phyloP scores from a whole-genome alignment of 73 alveolate genomes.

The Paramecium tetraurelia region DNA sequence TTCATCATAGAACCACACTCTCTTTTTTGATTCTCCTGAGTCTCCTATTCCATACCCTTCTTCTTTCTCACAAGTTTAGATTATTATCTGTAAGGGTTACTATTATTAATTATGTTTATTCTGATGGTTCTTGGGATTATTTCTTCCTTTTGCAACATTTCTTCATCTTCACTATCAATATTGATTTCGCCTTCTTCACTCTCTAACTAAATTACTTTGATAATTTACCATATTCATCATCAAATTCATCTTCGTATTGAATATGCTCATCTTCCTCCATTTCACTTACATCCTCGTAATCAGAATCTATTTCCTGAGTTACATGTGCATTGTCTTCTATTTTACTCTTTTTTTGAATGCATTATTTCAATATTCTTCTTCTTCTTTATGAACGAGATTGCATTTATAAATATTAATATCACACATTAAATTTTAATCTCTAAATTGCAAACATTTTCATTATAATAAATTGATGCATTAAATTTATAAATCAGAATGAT shows the following conservation, averaged over 20 bases:
- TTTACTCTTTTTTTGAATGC: not conserved
- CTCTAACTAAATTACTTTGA: constrained; percentile 22
- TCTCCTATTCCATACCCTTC: constrained; percentile 42
- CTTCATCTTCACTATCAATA: constrained; percentile 66
- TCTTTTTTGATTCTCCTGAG: not conserved
- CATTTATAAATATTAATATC: constrained; percentile 25
- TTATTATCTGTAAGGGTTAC: not conserved
- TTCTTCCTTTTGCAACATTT: constrained; percentile 51
- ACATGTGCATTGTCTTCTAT: constrained; percentile 8
- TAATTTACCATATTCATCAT: constrained; percentile 61
- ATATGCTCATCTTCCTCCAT: constrained; percentile 54
- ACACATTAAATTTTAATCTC: not conserved
- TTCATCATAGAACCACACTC: constrained; percentile 63
- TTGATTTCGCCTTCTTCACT: constrained; percentile 36
- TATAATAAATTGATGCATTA: not conserved
- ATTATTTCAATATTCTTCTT: constrained; percentile 21
- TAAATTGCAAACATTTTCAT: not conserved
- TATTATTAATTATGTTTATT: not conserved
- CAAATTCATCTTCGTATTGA: constrained; percentile 55
- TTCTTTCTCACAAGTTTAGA: constrained; percentile 54
- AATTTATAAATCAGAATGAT: not conserved
- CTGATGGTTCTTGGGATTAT: constrained; percentile 18
- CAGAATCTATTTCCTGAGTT: constrained; percentile 41
- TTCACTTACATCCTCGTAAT: constrained; percentile 45
- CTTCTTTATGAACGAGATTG: constrained; percentile 15